Base-by-base conservation (phyloP, 1,284 basidiomycete genomes). In the Microbotryum intermedium region DNA sequence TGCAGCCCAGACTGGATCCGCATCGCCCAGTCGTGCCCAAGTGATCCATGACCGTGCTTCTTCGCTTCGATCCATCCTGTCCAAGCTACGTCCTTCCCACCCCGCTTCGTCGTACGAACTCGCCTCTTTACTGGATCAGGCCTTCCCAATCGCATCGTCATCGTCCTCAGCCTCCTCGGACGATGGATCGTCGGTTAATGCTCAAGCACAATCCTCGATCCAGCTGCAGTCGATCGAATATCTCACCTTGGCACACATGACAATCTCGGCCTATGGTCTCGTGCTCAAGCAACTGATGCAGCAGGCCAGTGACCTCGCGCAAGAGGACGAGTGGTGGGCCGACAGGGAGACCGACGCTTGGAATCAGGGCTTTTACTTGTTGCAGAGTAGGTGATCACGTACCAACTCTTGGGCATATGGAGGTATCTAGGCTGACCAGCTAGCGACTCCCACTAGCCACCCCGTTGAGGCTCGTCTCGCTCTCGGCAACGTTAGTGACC, bases 281-380 rank as follows among this genome's bases (percentile, higher is more conserved):
- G 59, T 68, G 23, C 53, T 70, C 42, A 42, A 57, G 26, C 53
- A 53, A 39, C 52, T 70, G 11, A 63, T 70, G 57, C 57, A 63
- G 25, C 57, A 67, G 34, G 69, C 69, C 6, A 55, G 57, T 3
- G 23, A 55, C 21, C 64, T 70, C 20, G 66, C 59, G 7, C 13
- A 52, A 16, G 59, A 65, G 50, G 69, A 70, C 53, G 59, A 62
- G 13, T 70, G 59, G 44, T 70, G 69, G 69, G 56, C 52, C 29
- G 11, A 26, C 1, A 44, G 64, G 4, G 67, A 70, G 56, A 60
- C 59, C 34, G 61, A 64, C 26, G 42, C 64, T 6, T 59, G 55
- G 55, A 34, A 49, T 4, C 61, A 63, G 6, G 59, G 54, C 0
- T 34, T 69, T 23, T 70, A 62, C 57, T 45, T 70, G 20, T 50